Evolutionary conservation across 2,329 filamentous ascomycete genomes (phyloP).

Genomic region (Alternaria arbusti): DNA sequence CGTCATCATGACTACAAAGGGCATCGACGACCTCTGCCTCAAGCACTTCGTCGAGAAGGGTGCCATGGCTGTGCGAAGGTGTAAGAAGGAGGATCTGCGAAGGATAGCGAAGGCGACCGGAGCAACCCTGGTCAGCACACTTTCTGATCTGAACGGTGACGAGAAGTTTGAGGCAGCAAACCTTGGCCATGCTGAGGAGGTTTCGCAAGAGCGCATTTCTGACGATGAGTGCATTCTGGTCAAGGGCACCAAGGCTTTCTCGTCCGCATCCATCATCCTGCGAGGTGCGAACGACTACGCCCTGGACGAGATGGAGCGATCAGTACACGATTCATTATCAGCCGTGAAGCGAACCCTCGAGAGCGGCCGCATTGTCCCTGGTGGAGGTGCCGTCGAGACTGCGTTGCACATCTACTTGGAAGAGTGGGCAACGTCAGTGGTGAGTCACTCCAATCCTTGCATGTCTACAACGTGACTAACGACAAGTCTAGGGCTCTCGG

Average conservation of each 20-base stretch:
- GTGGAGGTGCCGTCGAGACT: conserved; percentile 97
- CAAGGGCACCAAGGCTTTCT: conserved; percentile 93
- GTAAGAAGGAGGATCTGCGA: conserved; percentile 97
- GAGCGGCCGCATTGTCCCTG: conserved; percentile 94
- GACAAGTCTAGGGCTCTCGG: conserved; percentile 69
- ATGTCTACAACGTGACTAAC: conserved; percentile 6
- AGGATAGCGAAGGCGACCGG: conserved; percentile 96
- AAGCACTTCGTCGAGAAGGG: conserved; percentile 95
- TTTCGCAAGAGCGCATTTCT: conserved; percentile 97
- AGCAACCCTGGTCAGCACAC: conserved; percentile 87
- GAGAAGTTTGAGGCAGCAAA: conserved; percentile 93
- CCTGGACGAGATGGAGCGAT: conserved; percentile 98
- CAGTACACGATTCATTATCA: conserved; percentile 93
- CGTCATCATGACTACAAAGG: conserved; percentile 95
- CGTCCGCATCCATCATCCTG: conserved; percentile 93
- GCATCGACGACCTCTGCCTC: conserved; percentile 93
- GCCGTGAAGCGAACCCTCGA: conserved; percentile 97
- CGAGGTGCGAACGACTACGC: conserved; percentile 95
- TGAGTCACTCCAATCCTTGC: conserved; percentile 48
- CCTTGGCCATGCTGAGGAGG: conserved; percentile 90
- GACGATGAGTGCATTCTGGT: conserved; percentile 98
- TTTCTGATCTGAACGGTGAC: conserved; percentile 96
- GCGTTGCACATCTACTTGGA: conserved; percentile 98
- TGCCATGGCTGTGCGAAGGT: conserved; percentile 92
- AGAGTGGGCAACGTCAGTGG: conserved; percentile 96